Percentiles rank a stretch among this genome's conserved stretches.
Evolutionary conservation across 257 asterid genomes (phyloP).

Genomic region (Nyctanthes arbortristis): DNA sequence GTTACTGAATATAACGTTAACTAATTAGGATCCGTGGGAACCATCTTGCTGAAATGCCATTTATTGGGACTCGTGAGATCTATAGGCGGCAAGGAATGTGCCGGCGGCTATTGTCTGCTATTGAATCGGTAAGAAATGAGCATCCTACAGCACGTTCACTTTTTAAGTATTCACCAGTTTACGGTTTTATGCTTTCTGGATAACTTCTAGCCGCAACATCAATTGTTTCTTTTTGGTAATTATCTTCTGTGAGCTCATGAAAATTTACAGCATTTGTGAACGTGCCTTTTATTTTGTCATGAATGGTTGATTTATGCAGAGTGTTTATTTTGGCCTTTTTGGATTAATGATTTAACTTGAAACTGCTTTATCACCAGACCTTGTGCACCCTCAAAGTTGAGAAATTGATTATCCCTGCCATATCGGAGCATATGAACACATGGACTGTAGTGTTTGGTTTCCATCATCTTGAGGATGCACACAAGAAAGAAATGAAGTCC

Average conservation of each 20-base stretch:
- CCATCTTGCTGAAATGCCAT: conserved; percentile 97
- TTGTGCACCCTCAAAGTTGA: conserved; percentile 64
- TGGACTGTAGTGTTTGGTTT: conserved; percentile 81
- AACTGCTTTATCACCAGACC: conserved; percentile 47
- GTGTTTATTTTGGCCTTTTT: too few species aligned
- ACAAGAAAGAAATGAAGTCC: conserved; percentile 63
- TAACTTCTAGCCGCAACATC: conserved; percentile 12
- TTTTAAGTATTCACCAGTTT: conserved; percentile 2
- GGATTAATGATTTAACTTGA: conserved; percentile 4
- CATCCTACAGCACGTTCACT: conserved; percentile 10
- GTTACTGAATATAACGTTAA: conserved; percentile 21
- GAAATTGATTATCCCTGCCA: conserved; percentile 83
- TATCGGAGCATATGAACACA: conserved; percentile 79
- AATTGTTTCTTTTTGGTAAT: conserved; percentile 12
- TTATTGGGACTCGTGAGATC: conserved; percentile 82
- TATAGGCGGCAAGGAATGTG: conserved; percentile 99
- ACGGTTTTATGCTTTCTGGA: conserved; percentile 18
- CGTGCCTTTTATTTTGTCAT: neutral
- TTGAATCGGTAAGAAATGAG: conserved; percentile 62
- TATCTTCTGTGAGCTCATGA: conserved; percentile 6
- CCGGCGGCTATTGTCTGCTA: conserved; percentile 79
- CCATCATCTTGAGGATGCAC: conserved; percentile 53
- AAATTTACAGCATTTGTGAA: neutral
- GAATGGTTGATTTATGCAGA: neutral
- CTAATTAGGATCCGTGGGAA: conserved; percentile 76